Evolutionary conservation across 2,329 filamentous ascomycete species (phyloP).

Genomic region (Aspergillus bombycis): DNA sequence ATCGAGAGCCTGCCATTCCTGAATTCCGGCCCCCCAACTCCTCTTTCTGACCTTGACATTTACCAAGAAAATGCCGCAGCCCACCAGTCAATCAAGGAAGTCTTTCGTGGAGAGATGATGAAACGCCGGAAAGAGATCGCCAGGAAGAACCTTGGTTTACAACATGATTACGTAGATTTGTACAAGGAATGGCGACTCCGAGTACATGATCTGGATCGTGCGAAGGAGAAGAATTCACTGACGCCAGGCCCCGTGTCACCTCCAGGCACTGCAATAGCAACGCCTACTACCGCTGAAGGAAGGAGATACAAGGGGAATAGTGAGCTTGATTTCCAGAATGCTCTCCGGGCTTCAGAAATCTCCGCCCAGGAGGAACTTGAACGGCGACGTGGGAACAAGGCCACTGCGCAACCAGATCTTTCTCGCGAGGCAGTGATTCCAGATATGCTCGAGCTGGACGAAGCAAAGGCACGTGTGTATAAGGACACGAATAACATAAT

Average conservation of each 20-base stretch:
- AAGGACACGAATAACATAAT: conserved; percentile 52
- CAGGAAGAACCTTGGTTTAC: conserved; percentile 43
- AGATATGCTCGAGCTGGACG: conserved; percentile 49
- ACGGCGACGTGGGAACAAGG: conserved; percentile 46
- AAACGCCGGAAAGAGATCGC: conserved; percentile 43
- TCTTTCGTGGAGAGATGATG: conserved; percentile 42
- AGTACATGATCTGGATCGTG: conserved; percentile 47
- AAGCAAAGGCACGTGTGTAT: conserved; percentile 45
- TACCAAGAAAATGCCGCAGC: conserved; percentile 45
- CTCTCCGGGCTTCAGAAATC: conserved; percentile 51
- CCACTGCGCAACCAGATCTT: conserved; percentile 48
- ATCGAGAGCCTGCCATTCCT: conserved; percentile 52
- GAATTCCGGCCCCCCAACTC: conserved; percentile 44
- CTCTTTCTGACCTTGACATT: conserved; percentile 49
- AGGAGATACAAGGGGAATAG: conserved; percentile 52
- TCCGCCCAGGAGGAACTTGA: conserved; percentile 52
- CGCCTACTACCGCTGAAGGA: conserved; percentile 40
- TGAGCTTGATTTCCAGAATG: conserved; percentile 53
- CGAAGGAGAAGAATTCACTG: conserved; percentile 41
- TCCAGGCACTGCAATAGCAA: conserved; percentile 34
- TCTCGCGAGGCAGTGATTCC: conserved; percentile 52
- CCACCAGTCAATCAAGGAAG: conserved; percentile 43
- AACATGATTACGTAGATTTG: conserved; percentile 43
- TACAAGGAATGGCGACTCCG: conserved; percentile 51
- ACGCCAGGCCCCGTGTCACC: conserved; percentile 42